phyloP scores from a whole-genome alignment of 2,329 filamentous ascomycete species.

The Triangularia verruculosa region DNA sequence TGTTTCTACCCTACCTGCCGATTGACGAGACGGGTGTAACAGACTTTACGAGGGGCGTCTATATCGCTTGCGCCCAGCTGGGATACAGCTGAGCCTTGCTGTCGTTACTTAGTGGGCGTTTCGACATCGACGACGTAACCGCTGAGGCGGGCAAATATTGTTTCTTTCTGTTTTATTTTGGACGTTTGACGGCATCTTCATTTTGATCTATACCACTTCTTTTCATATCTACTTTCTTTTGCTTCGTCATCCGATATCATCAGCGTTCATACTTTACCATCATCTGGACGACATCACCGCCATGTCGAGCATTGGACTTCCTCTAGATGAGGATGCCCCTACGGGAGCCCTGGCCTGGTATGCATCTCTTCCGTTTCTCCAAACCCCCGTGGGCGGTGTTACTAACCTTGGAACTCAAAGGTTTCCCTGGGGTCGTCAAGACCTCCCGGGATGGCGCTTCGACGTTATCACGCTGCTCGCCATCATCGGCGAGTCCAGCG shows the following conservation, averaged over 20 bases:
- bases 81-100: neutral
- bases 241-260: neutral
- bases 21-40: neutral
- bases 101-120: neutral
- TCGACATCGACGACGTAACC: neutral
- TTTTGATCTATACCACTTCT: neutral
- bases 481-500: slow-evolving; percentile 59
- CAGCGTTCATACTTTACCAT: neutral
- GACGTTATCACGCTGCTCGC: slow-evolving; percentile 62
- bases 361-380: neutral
- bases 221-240: neutral
- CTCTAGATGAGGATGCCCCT: neutral
- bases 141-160: neutral
- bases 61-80: neutral
- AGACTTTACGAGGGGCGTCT: neutral
- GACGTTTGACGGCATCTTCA: neutral
- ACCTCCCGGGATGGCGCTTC: slow-evolving; percentile 49
- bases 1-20: neutral
- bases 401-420: slow-evolving; percentile 30
- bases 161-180: no score
- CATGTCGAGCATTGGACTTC: neutral
- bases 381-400: neutral
- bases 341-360: neutral
- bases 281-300: neutral
- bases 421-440: slow-evolving; percentile 42